Evolutionary conservation across 2,329 filamentous ascomycete species (phyloP).

Genomic region (Phaeophleospora eucalypticola): DNA sequence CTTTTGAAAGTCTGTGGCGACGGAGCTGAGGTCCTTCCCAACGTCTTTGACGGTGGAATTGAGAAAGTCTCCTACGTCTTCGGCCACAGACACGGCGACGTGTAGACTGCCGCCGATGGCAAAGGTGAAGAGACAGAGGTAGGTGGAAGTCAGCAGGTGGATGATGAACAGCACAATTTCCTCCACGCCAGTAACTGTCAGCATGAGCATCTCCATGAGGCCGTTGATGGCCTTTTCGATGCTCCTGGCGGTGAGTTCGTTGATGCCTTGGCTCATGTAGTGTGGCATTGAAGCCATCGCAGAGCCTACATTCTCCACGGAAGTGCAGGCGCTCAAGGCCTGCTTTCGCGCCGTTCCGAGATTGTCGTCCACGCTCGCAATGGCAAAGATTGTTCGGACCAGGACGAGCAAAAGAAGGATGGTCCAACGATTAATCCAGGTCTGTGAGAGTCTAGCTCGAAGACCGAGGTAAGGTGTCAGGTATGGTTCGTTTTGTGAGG

Average conservation of each 20-base stretch:
- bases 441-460: slow-evolving; percentile 82
- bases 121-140: slow-evolving; percentile 82
- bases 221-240: slow-evolving; percentile 77
- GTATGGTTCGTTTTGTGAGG: slow-evolving; percentile 61
- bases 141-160: slow-evolving; percentile 85
- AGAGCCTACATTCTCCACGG: slow-evolving; percentile 88
- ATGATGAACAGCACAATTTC: slow-evolving; percentile 88
- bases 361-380: slow-evolving; percentile 67
- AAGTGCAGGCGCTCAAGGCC: slow-evolving; percentile 83
- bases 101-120: slow-evolving; percentile 75
- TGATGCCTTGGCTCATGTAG: slow-evolving; percentile 85
- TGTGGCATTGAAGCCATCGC: slow-evolving; percentile 98
- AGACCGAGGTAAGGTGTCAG: slow-evolving; percentile 90
- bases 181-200: slow-evolving; percentile 79
- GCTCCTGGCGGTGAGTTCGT: slow-evolving; percentile 73
- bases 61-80: slow-evolving; percentile 58
- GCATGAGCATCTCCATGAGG: slow-evolving; percentile 71
- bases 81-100: slow-evolving; percentile 59
- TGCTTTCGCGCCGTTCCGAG: slow-evolving; percentile 72
- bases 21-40: slow-evolving; percentile 50
- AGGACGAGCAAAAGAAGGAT: slow-evolving; percentile 82
- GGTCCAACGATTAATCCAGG: slow-evolving; percentile 98
- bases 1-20: slow-evolving; percentile 38
- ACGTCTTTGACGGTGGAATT: slow-evolving; percentile 59
- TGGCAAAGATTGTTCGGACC: slow-evolving; percentile 71